These are phyloP conservation scores for Candida ulmi DNA, from an alignment of 805 yeast species.

Conservation along the genomic window DNA sequence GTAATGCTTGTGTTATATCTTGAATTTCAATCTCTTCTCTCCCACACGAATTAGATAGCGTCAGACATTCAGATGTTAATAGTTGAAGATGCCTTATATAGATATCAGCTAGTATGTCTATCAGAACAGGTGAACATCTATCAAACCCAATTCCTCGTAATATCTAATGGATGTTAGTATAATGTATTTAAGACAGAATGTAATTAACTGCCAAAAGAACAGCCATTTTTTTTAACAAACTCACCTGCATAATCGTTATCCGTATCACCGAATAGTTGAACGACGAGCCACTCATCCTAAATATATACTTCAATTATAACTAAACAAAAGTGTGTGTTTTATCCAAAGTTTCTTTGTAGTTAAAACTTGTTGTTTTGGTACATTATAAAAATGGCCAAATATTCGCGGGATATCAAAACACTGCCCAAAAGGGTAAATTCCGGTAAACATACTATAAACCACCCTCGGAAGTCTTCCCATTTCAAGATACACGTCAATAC, in stretches of 20 bases:
- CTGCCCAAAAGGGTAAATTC: too few relatives aligned
- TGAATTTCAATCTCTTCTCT: conserved; percentile 45
- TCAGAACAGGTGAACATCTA: conserved; percentile 59
- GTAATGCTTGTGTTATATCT: conserved; percentile 70
- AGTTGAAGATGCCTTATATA: conserved; percentile 57
- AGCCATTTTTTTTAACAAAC: conserved; percentile 2
- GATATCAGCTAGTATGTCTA: conserved; percentile 76
- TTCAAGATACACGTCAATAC: background rate
- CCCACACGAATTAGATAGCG: conserved; percentile 43
- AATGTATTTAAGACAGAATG: too few relatives aligned
- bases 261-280: conserved; percentile 43
- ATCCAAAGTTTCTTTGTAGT: too few relatives aligned
- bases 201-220: too few relatives aligned
- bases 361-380: too few relatives aligned
- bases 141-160: conserved; percentile 83
- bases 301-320: background rate
- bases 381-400: too few relatives aligned
- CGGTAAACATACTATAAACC: background rate
- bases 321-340: too few relatives aligned
- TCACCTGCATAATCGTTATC: conserved; percentile 43
- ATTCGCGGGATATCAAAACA: too few relatives aligned
- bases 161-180: conserved; percentile 32
- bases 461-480: too few relatives aligned
- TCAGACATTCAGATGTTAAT: conserved; percentile 43
- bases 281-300: conserved; percentile 24